Percentiles rank a stretch among this genome's conserved stretches.
phyloP scores from a whole-genome alignment of 2,329 filamentous ascomycete genomes.

The Raffaelea albimanens region DNA sequence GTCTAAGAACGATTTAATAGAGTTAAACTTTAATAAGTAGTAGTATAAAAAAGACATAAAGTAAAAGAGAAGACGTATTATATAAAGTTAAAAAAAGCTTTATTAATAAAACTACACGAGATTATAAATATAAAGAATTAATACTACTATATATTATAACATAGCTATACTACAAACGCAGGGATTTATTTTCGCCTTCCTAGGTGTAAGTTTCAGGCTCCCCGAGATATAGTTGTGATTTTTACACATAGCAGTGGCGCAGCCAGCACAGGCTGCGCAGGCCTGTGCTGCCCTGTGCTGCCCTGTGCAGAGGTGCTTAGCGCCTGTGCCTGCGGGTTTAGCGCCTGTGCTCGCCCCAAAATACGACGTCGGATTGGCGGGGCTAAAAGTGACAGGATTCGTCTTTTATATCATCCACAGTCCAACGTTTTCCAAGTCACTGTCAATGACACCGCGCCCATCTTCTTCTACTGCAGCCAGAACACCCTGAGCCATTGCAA shows the following conservation, averaged over 20 bases:
- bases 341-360: not conserved
- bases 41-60: not conserved
- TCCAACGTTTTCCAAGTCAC: slow-evolving; percentile 32
- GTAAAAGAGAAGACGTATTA: not conserved
- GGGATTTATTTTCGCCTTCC: not conserved
- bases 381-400: slow-evolving; percentile 2
- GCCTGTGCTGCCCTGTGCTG: not conserved
- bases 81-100: not conserved
- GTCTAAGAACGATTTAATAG: not conserved
- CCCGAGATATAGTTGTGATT: not conserved
- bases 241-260: not conserved
- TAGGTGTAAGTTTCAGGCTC: not conserved
- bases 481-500: slow-evolving; percentile 28
- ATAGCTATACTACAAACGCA: not conserved
- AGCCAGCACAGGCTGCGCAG: not conserved
- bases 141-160: not conserved
- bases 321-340: not conserved
- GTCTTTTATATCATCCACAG: slow-evolving; percentile 8
- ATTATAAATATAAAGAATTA: not conserved
- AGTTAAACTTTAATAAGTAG: not conserved
- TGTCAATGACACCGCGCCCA: slow-evolving; percentile 28
- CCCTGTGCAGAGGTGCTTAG: not conserved
- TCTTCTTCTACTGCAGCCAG: slow-evolving; percentile 37
- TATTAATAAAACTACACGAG: not conserved
- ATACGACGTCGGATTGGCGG: not conserved